phyloP scores from a whole-genome alignment of 257 asterid species.

The Scutellaria galericulata region DNA sequence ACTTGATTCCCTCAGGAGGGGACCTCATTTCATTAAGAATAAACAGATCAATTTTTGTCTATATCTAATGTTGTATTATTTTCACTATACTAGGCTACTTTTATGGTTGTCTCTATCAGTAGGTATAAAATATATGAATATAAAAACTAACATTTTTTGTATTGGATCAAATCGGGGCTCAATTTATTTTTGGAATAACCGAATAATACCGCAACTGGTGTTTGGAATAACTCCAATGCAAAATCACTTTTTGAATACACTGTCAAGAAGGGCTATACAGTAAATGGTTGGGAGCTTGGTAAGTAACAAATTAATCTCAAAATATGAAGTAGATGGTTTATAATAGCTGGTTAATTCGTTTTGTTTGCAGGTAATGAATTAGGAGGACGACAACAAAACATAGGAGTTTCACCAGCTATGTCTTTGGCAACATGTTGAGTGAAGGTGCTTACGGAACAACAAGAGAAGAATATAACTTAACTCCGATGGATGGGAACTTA shows the following conservation, averaged over 20 bases:
- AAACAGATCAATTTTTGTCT: no score
- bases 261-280: slow-evolving; percentile 56
- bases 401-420: background rate
- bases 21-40: no score
- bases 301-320: background rate
- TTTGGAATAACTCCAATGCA: slow-evolving; percentile 68
- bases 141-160: background rate
- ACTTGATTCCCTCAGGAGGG: no score
- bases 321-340: no score
- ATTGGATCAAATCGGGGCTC: slow-evolving; percentile 49
- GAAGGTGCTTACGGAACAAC: no score
- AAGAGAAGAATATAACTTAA: no score
- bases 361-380: slow-evolving; percentile 12
- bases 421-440: no score
- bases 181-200: slow-evolving; percentile 61
- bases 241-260: slow-evolving; percentile 62
- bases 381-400: background rate
- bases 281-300: slow-evolving; percentile 72
- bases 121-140: no score
- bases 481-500: no score
- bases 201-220: slow-evolving; percentile 48
- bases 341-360: no score
- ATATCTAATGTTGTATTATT: no score
- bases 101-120: background rate
- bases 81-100: no score